Evolutionary conservation across 495 filamentous ascomycete species (phyloP).

Genomic region (Acidomyces sp.): DNA sequence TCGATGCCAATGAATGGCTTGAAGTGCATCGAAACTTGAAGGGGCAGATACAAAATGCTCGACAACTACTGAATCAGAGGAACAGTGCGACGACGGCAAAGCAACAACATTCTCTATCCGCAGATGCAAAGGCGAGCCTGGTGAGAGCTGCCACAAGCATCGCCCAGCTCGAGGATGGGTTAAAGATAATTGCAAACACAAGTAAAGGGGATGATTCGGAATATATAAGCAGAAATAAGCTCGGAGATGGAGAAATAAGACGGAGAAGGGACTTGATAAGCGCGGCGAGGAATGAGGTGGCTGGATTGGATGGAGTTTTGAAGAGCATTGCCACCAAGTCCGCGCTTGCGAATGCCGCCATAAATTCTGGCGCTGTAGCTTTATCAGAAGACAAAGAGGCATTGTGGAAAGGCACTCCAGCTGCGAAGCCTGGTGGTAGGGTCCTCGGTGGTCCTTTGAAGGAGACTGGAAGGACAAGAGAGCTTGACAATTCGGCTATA

Average conservation of each 20-base stretch:
- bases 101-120: slow-evolving; percentile 63
- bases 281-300: slow-evolving; percentile 67
- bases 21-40: slow-evolving; percentile 80
- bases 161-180: slow-evolving; percentile 52
- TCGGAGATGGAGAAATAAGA: slow-evolving; percentile 81
- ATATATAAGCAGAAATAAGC: slow-evolving; percentile 28
- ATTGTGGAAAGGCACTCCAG: slow-evolving; percentile 34
- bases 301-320: slow-evolving; percentile 70
- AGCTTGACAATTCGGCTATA: slow-evolving; percentile 82
- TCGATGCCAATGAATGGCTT: slow-evolving; percentile 73
- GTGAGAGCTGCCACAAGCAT: slow-evolving; percentile 61
- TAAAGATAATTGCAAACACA: slow-evolving; percentile 37
- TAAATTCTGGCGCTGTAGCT: slow-evolving; percentile 18
- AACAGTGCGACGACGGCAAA: slow-evolving; percentile 58
- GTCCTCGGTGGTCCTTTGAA: slow-evolving; percentile 60
- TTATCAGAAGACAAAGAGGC: slow-evolving; percentile 37
- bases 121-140: slow-evolving; percentile 68
- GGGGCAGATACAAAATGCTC: slow-evolving; percentile 63
- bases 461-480: slow-evolving; percentile 77
- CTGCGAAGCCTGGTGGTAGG: slow-evolving; percentile 27
- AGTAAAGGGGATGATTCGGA: slow-evolving; percentile 26
- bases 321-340: slow-evolving; percentile 54
- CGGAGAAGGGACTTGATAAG: slow-evolving; percentile 66
- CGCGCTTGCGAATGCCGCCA: slow-evolving; percentile 2
- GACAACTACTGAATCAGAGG: slow-evolving; percentile 57